Conservation (phyloP, 2,329 filamentous ascomycete genomes). For the Cladosporium sp. region DNA sequence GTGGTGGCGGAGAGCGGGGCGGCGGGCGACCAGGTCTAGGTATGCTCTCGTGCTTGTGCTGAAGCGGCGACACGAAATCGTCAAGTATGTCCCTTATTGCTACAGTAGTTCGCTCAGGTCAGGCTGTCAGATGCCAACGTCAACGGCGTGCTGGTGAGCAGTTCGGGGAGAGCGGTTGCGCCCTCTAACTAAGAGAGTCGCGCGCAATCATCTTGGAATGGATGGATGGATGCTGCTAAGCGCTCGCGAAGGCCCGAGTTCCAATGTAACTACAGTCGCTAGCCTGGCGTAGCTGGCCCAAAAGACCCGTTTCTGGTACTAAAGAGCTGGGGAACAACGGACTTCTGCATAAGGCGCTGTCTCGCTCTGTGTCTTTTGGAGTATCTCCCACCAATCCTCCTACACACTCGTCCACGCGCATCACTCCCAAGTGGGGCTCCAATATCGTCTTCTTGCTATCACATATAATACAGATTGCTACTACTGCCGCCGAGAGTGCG, state of each 20-base stretch:
- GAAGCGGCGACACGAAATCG: neutral
- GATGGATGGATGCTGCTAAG: neutral
- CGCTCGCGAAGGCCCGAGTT: neutral
- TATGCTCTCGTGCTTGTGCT: neutral
- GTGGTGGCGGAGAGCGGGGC: neutral
- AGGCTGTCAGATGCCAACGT: neutral
- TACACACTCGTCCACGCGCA: neutral
- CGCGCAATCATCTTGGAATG: neutral
- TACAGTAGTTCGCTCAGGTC: neutral
- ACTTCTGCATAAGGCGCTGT: neutral
- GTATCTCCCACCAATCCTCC: neutral
- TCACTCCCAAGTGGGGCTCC: neutral
- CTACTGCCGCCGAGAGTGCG: slow-evolving; percentile 1
- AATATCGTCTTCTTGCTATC: neutral
- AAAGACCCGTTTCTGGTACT: neutral
- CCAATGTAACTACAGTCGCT: neutral
- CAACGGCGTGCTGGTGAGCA: neutral
- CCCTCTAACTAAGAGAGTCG: neutral
- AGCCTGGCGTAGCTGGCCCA: neutral
- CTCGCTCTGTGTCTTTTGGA: neutral
- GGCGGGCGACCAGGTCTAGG: neutral
- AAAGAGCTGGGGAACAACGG: neutral
- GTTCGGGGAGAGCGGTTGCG: neutral
- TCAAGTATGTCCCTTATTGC: neutral
- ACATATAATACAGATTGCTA: neutral